Base-by-base conservation (phyloP, 2,329 filamentous ascomycete genomes). In the Metarhizium rileyi region DNA sequence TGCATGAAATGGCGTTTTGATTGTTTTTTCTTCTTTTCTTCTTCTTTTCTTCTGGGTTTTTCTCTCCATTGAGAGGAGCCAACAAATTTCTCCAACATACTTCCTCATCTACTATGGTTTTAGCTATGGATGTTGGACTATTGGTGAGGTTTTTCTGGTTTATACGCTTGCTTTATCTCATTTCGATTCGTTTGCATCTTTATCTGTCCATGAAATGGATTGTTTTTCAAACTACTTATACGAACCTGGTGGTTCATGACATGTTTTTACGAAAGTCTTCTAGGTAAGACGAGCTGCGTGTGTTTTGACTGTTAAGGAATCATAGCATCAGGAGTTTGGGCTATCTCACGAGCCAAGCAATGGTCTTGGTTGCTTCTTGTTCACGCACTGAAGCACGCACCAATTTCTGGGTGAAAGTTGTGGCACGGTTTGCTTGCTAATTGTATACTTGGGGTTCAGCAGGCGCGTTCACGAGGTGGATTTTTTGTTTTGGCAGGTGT, bases 1-100 rank as follows among this genome's bases (percentile, higher is more conserved):
- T 53, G 55, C 53, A 47, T 59, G 53, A 52, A 56, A 44, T 23
- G 52, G 53, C 49, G 48, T 53, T 54, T n/a, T 47, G 50, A 16
- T 45, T 6, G 8, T 35, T 41, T 41, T 45, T 44, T 27, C 28
- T 36, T 33, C 48, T 50, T 36, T 20, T 27, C 8, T 7, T 5
- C 18, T 40, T 45, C 28, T 36, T 25, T n/a, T 26, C 18, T 43
- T 43, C 8, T 14, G 7, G 12, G 20, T 18, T 28, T 41, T 10
- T n/a, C 18, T 12, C 38, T n/a, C n/a, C n/a, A n/a, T 45, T 22
- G 20, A 12, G 36, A 42, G 20, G 16, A 42, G 25, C 20, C 38
- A 14, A 25, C 38, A 25, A 42, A 25, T 12, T 42, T 40, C 8
- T 42, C 22, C 8, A 40, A 6, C 33, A 38, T 38, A 25, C 12